phyloP scores from a whole-genome alignment of 805 yeast species.

The Candida namnaoensis region DNA sequence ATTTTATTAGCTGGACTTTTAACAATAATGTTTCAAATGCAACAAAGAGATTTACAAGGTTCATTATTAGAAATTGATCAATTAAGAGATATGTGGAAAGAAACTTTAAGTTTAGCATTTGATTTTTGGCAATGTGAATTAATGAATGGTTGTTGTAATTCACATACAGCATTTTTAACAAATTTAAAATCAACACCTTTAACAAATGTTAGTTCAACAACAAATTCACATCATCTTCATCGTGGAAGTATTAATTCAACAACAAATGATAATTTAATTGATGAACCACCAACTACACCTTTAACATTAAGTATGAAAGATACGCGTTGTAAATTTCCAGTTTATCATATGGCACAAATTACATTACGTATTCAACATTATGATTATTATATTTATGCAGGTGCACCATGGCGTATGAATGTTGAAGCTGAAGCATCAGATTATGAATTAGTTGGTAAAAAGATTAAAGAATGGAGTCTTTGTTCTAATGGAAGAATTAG shows the following conservation, averaged over 20 bases:
- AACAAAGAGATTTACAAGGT: constrained; percentile 59
- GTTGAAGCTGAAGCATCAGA: constrained; percentile 47
- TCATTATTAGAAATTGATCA: constrained; percentile 34
- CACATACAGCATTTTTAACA: constrained; percentile 10
- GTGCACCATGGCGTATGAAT: constrained; percentile 76
- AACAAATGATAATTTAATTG: constrained; percentile 7
- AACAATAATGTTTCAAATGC: constrained; percentile 64
- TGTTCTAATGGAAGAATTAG: constrained; percentile 40
- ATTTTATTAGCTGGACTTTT: constrained; percentile 59
- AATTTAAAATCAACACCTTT: too few species aligned
- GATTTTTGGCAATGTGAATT: constrained; percentile 58
- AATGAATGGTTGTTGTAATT: constrained; percentile 22
- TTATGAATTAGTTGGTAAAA: constrained; percentile 35
- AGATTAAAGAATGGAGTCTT: constrained; percentile 45
- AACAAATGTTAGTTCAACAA: too few species aligned
- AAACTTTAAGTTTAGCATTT: constrained; percentile 56
- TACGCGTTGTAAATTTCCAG: constrained; percentile 53
- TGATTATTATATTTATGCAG: constrained; percentile 72
- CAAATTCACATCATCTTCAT: constrained; percentile 1
- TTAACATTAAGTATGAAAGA: constrained; percentile 20
- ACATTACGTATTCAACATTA: constrained; percentile 65
- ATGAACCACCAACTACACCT: constrained; percentile 5
- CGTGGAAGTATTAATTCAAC: too few species aligned
- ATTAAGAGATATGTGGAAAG: constrained; percentile 54
- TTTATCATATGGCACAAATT: constrained; percentile 67